Percentiles rank a stretch among this genome's conserved stretches.
phyloP scores from a whole-genome alignment of 108 stramenopile genomes.

The Cyclotella sp. region DNA sequence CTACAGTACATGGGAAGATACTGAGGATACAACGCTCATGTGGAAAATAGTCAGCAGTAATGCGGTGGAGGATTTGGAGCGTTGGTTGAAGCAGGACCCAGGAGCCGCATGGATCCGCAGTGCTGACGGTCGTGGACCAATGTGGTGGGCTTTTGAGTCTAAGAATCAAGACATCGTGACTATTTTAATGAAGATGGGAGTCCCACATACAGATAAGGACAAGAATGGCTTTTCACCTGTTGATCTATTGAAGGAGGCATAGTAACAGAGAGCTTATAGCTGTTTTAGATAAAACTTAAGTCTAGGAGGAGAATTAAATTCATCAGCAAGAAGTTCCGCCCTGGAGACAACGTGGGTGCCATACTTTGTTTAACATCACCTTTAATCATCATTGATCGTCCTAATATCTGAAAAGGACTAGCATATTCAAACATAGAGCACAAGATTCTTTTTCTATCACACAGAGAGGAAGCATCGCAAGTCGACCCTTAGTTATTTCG shows the following conservation, averaged over 20 bases:
- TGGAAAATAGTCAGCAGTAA: slow-evolving; percentile 78
- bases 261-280: neutral
- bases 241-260: slow-evolving; percentile 67
- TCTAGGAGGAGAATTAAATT: too few relatives aligned
- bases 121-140: slow-evolving; percentile 89
- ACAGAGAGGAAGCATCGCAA: too few relatives aligned
- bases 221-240: slow-evolving; percentile 77
- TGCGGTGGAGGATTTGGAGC: slow-evolving; percentile 64
- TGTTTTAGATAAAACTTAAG: too few relatives aligned
- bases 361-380: too few relatives aligned
- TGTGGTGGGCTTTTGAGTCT: slow-evolving; percentile 91
- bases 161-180: slow-evolving; percentile 82
- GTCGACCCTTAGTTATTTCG: too few relatives aligned
- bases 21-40: slow-evolving; percentile 84
- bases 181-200: slow-evolving; percentile 80
- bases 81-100: slow-evolving; percentile 80
- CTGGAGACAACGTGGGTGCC: too few relatives aligned
- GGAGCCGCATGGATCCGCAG: slow-evolving; percentile 80
- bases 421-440: too few relatives aligned
- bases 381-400: too few relatives aligned
- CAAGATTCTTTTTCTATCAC: too few relatives aligned
- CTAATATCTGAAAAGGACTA: too few relatives aligned
- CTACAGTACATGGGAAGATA: slow-evolving; percentile 87
- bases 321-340: too few relatives aligned
- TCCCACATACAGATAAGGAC: slow-evolving; percentile 84